Percentiles rank a stretch among this genome's conserved stretches.
These are phyloP conservation scores for Claviceps sp. DNA, from an alignment of 2,329 filamentous ascomycete species.

Conservation along the genomic window DNA sequence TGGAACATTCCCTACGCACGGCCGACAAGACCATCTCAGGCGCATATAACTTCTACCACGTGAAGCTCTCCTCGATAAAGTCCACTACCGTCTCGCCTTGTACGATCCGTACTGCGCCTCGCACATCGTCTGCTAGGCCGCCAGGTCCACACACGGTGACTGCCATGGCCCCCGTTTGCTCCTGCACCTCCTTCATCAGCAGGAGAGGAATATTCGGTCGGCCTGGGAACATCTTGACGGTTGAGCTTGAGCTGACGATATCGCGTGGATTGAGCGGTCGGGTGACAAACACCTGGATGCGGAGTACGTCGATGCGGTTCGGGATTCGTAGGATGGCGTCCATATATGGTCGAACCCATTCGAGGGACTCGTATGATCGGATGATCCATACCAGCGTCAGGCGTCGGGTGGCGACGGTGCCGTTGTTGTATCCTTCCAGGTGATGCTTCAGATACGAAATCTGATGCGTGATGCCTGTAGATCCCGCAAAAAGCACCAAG, in stretches of 20 bases:
- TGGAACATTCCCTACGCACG: no score
- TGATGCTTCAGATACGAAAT: conserved; percentile 75
- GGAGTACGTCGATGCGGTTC: conserved; percentile 66
- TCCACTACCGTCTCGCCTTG: conserved; percentile 54
- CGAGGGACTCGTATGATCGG: conserved; percentile 74
- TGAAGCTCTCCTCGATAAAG: conserved; percentile 68
- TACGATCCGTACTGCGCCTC: conserved; percentile 50
- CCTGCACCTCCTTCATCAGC: conserved; percentile 67
- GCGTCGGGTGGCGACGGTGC: conserved; percentile 66
- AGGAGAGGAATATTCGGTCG: conserved; percentile 71
- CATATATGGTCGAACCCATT: conserved; percentile 88
- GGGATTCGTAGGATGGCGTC: conserved; percentile 63
- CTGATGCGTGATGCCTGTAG: conserved; percentile 91
- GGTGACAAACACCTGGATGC: conserved; percentile 82
- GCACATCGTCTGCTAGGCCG: conserved; percentile 61
- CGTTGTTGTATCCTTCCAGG: conserved; percentile 52
- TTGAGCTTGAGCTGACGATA: conserved; percentile 60
- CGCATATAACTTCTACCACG: conserved; percentile 30
- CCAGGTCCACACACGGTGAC: conserved; percentile 73
- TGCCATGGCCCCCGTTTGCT: conserved; percentile 77
- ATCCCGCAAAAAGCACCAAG: conserved; percentile 77
- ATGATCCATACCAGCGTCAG: conserved; percentile 87
- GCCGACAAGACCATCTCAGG: no score
- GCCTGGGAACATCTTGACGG: conserved; percentile 85
- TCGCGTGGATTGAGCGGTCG: conserved; percentile 73